Evolutionary conservation across 768 basidiomycete species (phyloP), one percentile per base, ranked within the genome.

Genomic region (Naganishia friedmannii): DNA sequence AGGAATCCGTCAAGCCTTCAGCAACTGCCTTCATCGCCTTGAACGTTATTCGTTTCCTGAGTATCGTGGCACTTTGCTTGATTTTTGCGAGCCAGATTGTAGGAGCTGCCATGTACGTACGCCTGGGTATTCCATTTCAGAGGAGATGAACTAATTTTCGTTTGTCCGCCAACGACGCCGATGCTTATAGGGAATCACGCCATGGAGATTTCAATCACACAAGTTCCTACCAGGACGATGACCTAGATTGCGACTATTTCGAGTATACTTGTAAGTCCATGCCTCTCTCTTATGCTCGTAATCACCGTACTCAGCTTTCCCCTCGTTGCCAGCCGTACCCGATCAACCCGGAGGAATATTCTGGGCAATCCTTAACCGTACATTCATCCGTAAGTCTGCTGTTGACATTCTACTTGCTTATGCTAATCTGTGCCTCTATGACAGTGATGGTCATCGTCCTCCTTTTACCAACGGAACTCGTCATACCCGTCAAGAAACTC

Each of bases 281-380:
- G n/a, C 29, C 37, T 54, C 7, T 32, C 55, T 65, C 34, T 51
- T 58, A 53, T 6, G 45, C 23, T 15, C 17, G 48, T 19, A 26
- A 48, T 63, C 21, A 65, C 32, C 3, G 6, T 42, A 31, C 26
- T 29, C 46, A 53, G 56, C 70, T 69, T 68, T 55, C 72, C 68
- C 45, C 68, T 86, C 83, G 73, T 57, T 90, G 7, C 88, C 80
- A 91, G 72, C 91, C 2, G 91, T 96, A 5, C 93, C 93, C 4
- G 91, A 92, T 80, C 92, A 95, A 79, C 86, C 90, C 34, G 93
- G 90, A 23, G 93, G 93, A 31, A 86, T 87, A 10, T 95, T 96
- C 82, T 96, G 92, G 90, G 90, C 91, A 5, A 88, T 95, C 72
- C 83, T 94, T 72, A 91, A 92, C 81, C 85, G 91, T 70, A 85